Percentiles rank a stretch among this genome's conserved stretches.
These are phyloP conservation scores for Saraca asoca DNA, from an alignment of 331 rosid genomes.

Conservation along the genomic window DNA sequence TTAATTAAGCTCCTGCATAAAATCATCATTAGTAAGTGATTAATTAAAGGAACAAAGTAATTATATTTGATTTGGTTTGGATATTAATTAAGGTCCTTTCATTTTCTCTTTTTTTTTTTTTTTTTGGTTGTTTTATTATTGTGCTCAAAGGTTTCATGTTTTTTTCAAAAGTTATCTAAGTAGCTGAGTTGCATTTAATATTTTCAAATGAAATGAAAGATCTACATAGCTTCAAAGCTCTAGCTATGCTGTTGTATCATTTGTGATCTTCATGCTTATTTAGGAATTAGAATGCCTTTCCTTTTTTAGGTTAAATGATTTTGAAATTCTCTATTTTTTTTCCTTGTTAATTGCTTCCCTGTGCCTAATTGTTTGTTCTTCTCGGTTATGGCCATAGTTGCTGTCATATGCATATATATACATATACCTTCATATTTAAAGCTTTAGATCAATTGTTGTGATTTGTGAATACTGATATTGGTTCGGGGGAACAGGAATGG, in stretches of 20 bases:
- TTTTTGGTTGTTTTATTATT: conserved; percentile 1
- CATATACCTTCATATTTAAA: conserved; percentile 3
- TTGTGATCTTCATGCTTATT: conserved; percentile 25
- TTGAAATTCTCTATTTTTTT: no score
- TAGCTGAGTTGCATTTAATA: conserved; percentile 13
- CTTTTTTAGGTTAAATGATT: no score
- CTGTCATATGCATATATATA: neutral
- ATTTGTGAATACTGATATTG: conserved; percentile 33
- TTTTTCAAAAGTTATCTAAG: conserved; percentile 10
- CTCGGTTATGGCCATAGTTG: neutral
- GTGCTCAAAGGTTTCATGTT: conserved; percentile 2
- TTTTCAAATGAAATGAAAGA: conserved; percentile 17
- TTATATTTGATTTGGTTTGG: conserved; percentile 24
- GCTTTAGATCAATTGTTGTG: conserved; percentile 20
- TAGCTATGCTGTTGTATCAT: neutral
- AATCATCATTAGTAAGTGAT: no score
- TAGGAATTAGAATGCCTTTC: conserved; percentile 3
- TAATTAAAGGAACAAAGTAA: conserved; percentile 19
- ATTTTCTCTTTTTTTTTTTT: no score
- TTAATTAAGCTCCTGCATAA: conserved; percentile 12
- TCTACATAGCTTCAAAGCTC: conserved; percentile 25
- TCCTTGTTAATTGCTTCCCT: no score
- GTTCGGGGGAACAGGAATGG: conserved; percentile 73
- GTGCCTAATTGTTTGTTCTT: no score
- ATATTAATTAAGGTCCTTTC: conserved; percentile 7